Evolutionary conservation across 2,329 filamentous ascomycete species (phyloP).

Genomic region (Diplodia mutila): DNA sequence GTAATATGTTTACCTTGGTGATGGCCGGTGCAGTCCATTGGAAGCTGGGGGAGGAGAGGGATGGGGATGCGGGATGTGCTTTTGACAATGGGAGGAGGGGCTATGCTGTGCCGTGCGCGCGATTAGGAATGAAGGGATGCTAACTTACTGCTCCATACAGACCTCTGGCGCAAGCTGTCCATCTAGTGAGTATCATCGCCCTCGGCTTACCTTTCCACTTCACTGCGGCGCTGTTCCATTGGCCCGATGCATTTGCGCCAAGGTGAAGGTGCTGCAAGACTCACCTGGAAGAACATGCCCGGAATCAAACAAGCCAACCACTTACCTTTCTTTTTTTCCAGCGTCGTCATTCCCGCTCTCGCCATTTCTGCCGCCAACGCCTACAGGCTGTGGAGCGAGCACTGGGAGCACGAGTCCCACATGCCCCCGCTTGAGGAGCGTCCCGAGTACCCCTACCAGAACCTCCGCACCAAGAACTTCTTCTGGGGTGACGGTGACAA

Average conservation of each 20-base stretch:
- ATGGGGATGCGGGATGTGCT: not conserved
- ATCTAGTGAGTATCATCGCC: slow-evolving; percentile 73
- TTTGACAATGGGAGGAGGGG: not conserved
- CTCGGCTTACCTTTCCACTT: not conserved
- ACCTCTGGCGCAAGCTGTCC: slow-evolving; percentile 93
- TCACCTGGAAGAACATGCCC: not conserved
- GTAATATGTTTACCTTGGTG: slow-evolving; percentile 37
- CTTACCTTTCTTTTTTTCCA: slow-evolving; percentile 46
- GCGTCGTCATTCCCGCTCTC: slow-evolving; percentile 74
- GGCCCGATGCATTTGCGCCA: too few relatives aligned
- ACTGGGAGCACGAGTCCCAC: slow-evolving; percentile 95
- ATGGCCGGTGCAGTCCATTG: not conserved
- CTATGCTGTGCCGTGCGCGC: not conserved
- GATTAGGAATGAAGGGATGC: not conserved
- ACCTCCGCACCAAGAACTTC: slow-evolving; percentile 96
- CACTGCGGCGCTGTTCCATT: not conserved
- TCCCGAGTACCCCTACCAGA: slow-evolving; percentile 94
- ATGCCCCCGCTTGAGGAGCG: slow-evolving; percentile 86
- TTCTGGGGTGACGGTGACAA: slow-evolving; percentile 96
- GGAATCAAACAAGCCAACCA: not conserved
- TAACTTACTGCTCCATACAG: slow-evolving; percentile 51
- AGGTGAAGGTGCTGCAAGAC: not conserved
- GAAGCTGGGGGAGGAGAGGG: slow-evolving; percentile 31
- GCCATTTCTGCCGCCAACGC: slow-evolving; percentile 77
- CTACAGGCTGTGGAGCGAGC: slow-evolving; percentile 88